Base-by-base conservation (phyloP, 2,329 filamentous ascomycete species). In the Teratosphaeria destructans region DNA sequence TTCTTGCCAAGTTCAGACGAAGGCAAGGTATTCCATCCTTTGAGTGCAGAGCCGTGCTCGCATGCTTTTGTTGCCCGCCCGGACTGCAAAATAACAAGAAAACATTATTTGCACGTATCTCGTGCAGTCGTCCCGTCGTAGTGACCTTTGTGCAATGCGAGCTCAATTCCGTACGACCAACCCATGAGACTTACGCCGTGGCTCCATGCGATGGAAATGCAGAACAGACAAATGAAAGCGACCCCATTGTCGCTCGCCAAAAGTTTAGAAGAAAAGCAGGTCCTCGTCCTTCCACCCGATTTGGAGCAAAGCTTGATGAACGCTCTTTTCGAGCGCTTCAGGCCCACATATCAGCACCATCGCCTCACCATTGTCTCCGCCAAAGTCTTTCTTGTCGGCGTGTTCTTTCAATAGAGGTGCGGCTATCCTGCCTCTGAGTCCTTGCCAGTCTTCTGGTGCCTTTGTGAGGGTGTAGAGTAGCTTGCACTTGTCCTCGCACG, bases 321-420 rank as follows among this genome's bases (percentile, higher is more conserved):
- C 84, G 60, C 79, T 83, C 61, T 84, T 85, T 75, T 95, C 90
- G 77, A 96, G 77, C 3, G 85, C 75, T 65, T 81, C 83, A 0
- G 91, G 91, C 2, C 91, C 91, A 74, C 91, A 96, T 16, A 95
- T 79, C 60, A 96, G 74, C 14, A 90, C 84, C 78, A 96, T 67
- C 2, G 70, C 71, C n/a, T 71, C 70, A 6, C 82, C 79, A 29
- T 66, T 19, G 12, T 43, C 37, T 47, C 56, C 63, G 43, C 67
- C 65, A 56, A 43, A 56, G 0, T 76, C 77, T 47, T 67, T 64
- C 27, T 37, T 32, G 37, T 64, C 76, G 73, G 64, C 75, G 70
- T 89, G 81, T 62, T 82, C 79, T 63, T 82, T 76, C 35, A 94
- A 74, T 59, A 95, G 71, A 2, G 79, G 77, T 62, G 75, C 77